Evolutionary conservation across 164 flowering plant species (phyloP), one percentile per base, ranked within the genome.

Genomic region (Annona cherimola): DNA sequence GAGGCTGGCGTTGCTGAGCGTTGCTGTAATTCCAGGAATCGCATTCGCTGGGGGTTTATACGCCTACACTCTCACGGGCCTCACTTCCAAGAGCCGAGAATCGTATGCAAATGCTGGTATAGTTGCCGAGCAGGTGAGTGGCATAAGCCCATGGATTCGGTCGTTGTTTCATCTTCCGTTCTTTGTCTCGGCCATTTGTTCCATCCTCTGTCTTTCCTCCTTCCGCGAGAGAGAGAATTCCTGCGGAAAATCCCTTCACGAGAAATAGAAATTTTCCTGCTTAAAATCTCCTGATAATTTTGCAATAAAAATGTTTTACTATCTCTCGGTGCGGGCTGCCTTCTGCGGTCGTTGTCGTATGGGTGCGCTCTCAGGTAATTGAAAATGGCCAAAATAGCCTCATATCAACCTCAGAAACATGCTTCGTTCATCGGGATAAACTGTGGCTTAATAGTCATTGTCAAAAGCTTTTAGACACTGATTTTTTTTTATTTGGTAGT

Each of bases 1-100:
- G 99, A 86, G 81, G 81, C 77, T 96, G 18, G 99, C 99, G 0
- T 80, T 96, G 65, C 83, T 96, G 62, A 96, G 98, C 71, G 85
- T 96, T 66, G 99, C 99, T 0, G 97, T 96, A 60, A 93, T 96
- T 45, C 99, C 99, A 0, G 97, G 97, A 62, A 96, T 96, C 63
- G 99, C 99, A n/a, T 93, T 96, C 76, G 97, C 97, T 4, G 99
- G 98, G 0, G 98, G 98, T 6, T 82, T 96, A 40, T 93, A 96
- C 67, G 96, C 98, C 1, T 91, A 93, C 69, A 91, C 98, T 16
- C 88, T 93, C 81, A 93, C 96, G 0, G 98, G 97, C 42, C 89
- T 96, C 65, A 91, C 98, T 0, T 93, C 99, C 65, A 96, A 92
- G 83, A 93, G 98, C 79, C 88, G 96, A 2, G 89, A 90, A 80